Percentiles rank a stretch among this genome's conserved stretches.
phyloP scores from a whole-genome alignment of 2,329 filamentous ascomycete genomes.

The Xylariomycetidae sp. region DNA sequence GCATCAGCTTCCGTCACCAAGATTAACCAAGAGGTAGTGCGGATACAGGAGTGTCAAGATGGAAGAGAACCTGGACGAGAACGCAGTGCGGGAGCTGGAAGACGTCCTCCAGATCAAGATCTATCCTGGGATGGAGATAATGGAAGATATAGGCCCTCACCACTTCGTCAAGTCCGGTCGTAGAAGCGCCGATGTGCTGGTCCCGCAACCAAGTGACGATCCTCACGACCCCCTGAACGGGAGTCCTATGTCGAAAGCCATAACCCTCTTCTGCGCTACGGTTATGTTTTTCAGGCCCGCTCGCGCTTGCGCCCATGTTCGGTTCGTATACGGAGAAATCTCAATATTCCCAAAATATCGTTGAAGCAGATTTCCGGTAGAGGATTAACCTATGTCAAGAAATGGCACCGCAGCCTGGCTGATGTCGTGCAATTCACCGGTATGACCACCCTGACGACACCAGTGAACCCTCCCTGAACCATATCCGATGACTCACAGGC shows the following conservation, averaged over 20 bases:
- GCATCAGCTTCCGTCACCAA: too few species aligned
- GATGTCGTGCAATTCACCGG: conserved; percentile 15
- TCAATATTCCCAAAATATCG: conserved; percentile 18
- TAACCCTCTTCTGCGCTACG: conserved; percentile 26
- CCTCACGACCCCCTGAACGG: conserved; percentile 27
- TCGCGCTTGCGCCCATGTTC: conserved; percentile 28
- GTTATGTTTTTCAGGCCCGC: conserved; percentile 29
- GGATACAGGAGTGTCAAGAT: too few species aligned
- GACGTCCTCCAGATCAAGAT: conserved; percentile 26
- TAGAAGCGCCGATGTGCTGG: conserved; percentile 30
- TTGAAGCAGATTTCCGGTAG: neutral
- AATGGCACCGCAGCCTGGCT: neutral
- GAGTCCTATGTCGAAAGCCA: conserved; percentile 25
- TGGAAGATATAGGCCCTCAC: conserved; percentile 50
- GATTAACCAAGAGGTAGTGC: too few species aligned
- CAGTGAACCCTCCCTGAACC: too few species aligned
- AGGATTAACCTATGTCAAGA: conserved; percentile 14
- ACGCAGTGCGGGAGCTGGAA: conserved; percentile 9
- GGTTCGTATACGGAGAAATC: conserved; percentile 17
- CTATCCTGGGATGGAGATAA: conserved; percentile 32
- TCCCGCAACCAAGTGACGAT: conserved; percentile 18
- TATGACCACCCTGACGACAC: conserved; percentile 26
- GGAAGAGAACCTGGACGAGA: conserved; percentile 21
- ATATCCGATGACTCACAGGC: conserved; percentile 15
- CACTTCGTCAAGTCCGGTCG: conserved; percentile 54